phyloP scores from a whole-genome alignment of 345 rosid species.

The Eucalyptus erythrocorys region DNA sequence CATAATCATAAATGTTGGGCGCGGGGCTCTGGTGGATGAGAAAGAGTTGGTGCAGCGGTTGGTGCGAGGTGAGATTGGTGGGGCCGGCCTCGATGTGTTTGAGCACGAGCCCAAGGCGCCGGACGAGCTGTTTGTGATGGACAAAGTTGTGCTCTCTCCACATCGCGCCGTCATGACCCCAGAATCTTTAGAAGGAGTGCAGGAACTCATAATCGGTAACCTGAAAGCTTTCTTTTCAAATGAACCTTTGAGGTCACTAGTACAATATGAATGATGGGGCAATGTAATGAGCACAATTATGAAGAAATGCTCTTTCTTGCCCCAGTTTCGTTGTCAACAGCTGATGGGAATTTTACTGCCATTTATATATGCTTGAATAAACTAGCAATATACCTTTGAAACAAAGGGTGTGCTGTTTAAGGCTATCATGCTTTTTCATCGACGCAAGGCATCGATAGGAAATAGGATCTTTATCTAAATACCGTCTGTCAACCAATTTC shows the following conservation, averaged over 20 bases:
- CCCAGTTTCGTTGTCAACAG: not conserved
- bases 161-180: conserved; percentile 40
- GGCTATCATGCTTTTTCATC: not conserved
- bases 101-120: conserved; percentile 68
- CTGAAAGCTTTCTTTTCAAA: conserved; percentile 59
- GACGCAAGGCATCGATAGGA: not conserved
- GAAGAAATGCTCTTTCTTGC: not conserved
- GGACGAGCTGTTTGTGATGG: conserved; percentile 27
- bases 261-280: not conserved
- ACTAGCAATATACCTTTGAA: not conserved
- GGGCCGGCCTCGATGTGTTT: conserved; percentile 79
- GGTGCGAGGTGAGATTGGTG: conserved; percentile 47
- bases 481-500: not conserved
- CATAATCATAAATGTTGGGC: conserved; percentile 41
- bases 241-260: conserved; percentile 21
- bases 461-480: not conserved
- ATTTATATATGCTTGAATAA: not conserved
- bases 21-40: conserved; percentile 43
- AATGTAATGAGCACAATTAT: not conserved
- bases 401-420: not conserved
- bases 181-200: conserved; percentile 23
- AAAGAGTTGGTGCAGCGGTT: conserved; percentile 49
- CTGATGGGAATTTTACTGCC: not conserved
- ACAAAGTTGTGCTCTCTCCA: conserved; percentile 67
- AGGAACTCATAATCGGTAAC: conserved; percentile 27